Conservation (phyloP, 768 basidiomycete genomes). For the Mycena polygramma region DNA sequence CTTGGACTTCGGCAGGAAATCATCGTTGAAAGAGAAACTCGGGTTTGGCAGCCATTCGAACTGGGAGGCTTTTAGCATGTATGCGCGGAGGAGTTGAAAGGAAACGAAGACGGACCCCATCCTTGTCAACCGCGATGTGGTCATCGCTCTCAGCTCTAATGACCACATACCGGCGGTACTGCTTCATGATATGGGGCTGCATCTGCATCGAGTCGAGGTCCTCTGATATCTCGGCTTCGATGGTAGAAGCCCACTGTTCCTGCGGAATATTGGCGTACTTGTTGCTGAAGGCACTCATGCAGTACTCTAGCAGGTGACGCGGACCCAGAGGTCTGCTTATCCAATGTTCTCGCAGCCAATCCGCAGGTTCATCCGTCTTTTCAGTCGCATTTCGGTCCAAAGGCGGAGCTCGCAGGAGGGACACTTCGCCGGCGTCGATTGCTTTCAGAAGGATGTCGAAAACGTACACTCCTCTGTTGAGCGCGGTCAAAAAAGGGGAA, state of each 20-base stretch:
- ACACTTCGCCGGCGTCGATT: slow-evolving; percentile 69
- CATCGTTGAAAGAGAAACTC: slow-evolving; percentile 2
- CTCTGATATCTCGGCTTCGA: slow-evolving; percentile 61
- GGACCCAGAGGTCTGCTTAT: slow-evolving; percentile 47
- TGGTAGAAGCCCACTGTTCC: slow-evolving; percentile 49
- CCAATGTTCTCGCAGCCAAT: slow-evolving; percentile 58
- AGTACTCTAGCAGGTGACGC: slow-evolving; percentile 59
- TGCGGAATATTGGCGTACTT: slow-evolving; percentile 51
- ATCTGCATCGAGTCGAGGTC: slow-evolving; percentile 68
- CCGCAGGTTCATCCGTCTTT: slow-evolving; percentile 37
- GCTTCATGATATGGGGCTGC: slow-evolving; percentile 73
- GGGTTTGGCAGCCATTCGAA: slow-evolving; percentile 29
- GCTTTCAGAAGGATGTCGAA: slow-evolving; percentile 57
- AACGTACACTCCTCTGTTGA: slow-evolving; percentile 55
- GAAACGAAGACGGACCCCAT: slow-evolving; percentile 60
- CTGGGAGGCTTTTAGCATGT: slow-evolving; percentile 9
- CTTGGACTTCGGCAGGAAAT: slow-evolving; percentile 3
- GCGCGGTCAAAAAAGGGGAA: slow-evolving; percentile 7
- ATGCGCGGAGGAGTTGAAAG: background rate
- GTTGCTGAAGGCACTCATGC: slow-evolving; percentile 55
- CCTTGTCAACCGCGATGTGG: slow-evolving; percentile 42
- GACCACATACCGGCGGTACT: slow-evolving; percentile 76
- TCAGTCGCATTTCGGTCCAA: slow-evolving; percentile 43
- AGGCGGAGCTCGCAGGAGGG: slow-evolving; percentile 66
- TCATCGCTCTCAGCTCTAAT: slow-evolving; percentile 57